These are phyloP conservation scores for Seiridium cupressi DNA, from an alignment of 2,329 filamentous ascomycete species.

Conservation along the genomic window DNA sequence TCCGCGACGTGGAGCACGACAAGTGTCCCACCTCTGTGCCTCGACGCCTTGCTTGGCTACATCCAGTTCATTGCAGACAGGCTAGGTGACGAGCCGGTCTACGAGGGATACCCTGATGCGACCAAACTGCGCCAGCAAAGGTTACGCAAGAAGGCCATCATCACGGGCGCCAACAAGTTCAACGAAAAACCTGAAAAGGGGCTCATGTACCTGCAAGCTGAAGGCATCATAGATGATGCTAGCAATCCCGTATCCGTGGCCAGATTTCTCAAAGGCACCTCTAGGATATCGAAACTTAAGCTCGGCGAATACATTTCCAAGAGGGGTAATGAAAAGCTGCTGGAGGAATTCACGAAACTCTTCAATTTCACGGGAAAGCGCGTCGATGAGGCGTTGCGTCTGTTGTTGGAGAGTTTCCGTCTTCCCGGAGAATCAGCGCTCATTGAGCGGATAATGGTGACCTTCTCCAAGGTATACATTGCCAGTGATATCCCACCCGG, in stretches of 20 bases:
- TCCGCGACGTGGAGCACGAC: conserved; percentile 99
- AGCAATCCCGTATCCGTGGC: conserved; percentile 76
- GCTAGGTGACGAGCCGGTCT: conserved; percentile 66
- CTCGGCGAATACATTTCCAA: conserved; percentile 94
- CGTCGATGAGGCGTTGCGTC: conserved; percentile 84
- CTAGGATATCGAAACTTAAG: conserved; percentile 83
- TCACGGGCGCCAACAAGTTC: conserved; percentile 85
- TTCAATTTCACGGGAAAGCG: conserved; percentile 87
- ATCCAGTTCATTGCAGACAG: conserved; percentile 90
- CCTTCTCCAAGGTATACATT: conserved; percentile 85
- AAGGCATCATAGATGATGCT: conserved; percentile 79
- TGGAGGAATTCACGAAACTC: conserved; percentile 79
- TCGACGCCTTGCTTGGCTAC: conserved; percentile 88
- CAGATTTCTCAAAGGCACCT: conserved; percentile 83
- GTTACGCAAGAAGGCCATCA: conserved; percentile 80
- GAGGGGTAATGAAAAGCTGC: conserved; percentile 78
- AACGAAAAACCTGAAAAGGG: conserved; percentile 93
- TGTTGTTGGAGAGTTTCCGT: conserved; percentile 88
- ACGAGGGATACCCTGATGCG: conserved; percentile 66
- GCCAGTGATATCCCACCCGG: conserved; percentile 66
- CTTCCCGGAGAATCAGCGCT: conserved; percentile 89
- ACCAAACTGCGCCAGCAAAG: conserved; percentile 68
- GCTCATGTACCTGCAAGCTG: conserved; percentile 78
- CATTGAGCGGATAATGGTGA: conserved; percentile 88
- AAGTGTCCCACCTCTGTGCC: conserved; percentile 90